Conservation (phyloP, 805 yeast species). For the Pichia thaimueangensis region DNA sequence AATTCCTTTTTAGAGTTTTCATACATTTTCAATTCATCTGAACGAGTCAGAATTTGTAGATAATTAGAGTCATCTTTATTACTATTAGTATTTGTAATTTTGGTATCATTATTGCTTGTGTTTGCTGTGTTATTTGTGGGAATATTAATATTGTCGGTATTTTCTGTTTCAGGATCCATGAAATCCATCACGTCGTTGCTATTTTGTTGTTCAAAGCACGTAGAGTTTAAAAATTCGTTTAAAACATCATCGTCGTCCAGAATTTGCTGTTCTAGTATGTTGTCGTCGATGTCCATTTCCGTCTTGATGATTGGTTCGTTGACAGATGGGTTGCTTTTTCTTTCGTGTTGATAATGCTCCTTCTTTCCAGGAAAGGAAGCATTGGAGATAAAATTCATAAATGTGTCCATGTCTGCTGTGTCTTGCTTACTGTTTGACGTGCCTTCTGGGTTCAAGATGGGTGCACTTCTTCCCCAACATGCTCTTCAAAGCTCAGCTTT, state of each 20-base stretch:
- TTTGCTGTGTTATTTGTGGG: background rate
- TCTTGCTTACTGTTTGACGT: background rate
- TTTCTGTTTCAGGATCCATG: background rate
- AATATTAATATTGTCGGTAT: background rate
- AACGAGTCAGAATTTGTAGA: background rate
- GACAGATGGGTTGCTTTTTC: background rate
- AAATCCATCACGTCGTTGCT: background rate
- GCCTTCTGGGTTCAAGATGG: too few relatives aligned
- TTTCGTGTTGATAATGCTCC: background rate
- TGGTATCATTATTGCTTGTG: background rate
- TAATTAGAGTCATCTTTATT: background rate
- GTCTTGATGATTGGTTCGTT: background rate
- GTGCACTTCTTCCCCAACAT: too few relatives aligned
- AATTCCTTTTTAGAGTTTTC: slow-evolving; percentile 44
- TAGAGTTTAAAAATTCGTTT: slow-evolving; percentile 51
- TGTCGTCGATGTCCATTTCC: background rate
- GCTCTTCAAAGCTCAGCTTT: too few relatives aligned
- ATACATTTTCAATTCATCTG: slow-evolving; percentile 29
- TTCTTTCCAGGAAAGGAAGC: slow-evolving; percentile 1
- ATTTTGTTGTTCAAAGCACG: slow-evolving; percentile 31
- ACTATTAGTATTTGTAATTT: background rate
- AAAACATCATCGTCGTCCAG: slow-evolving; percentile 35
- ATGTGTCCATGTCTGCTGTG: slow-evolving; percentile 5
- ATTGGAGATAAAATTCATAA: slow-evolving; percentile 7
- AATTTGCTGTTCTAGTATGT: background rate